Conservation (phyloP, 352 stramenopile species). For the Phytopythium litorale region DNA sequence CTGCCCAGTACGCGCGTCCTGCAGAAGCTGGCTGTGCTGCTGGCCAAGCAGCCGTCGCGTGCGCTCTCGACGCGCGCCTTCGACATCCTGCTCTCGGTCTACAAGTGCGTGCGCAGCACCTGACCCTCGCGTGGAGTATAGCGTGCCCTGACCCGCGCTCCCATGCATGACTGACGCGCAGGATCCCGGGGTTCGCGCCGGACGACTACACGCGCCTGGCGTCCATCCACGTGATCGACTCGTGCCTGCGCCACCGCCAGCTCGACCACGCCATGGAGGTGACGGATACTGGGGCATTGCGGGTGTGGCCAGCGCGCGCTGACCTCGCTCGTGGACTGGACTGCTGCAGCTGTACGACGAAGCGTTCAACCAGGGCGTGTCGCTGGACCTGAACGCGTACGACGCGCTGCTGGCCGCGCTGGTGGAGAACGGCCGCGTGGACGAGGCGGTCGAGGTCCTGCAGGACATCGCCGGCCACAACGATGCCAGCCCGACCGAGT, state of each 20-base stretch:
- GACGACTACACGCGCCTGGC: slow-evolving; percentile 63
- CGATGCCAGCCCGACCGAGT: slow-evolving; percentile 41
- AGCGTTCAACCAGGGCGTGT: slow-evolving; percentile 44
- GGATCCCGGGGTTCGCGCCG: slow-evolving; percentile 25
- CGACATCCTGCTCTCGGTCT: slow-evolving; percentile 41
- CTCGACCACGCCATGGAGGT: slow-evolving; percentile 62
- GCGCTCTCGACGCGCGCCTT: slow-evolving; percentile 21
- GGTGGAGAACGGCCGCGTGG: slow-evolving; percentile 32
- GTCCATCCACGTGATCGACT: slow-evolving; percentile 68
- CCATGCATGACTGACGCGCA: background rate
- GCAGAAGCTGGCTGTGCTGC: slow-evolving; percentile 47
- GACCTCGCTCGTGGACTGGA: slow-evolving; percentile 1
- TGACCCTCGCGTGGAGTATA: no score
- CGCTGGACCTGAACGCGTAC: slow-evolving; percentile 57
- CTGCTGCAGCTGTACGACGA: slow-evolving; percentile 48
- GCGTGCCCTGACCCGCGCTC: background rate
- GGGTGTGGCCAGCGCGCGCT: background rate
- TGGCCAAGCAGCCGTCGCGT: slow-evolving; percentile 38
- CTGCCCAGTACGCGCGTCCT: slow-evolving; percentile 23
- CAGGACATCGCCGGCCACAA: slow-evolving; percentile 37
- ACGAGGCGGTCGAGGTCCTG: slow-evolving; percentile 51
- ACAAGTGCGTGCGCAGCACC: slow-evolving; percentile 12
- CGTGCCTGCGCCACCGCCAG: slow-evolving; percentile 47
- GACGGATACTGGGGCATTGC: background rate
- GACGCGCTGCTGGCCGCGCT: slow-evolving; percentile 43